phyloP scores from a whole-genome alignment of 139 green algal species.

The Volvox africanus region DNA sequence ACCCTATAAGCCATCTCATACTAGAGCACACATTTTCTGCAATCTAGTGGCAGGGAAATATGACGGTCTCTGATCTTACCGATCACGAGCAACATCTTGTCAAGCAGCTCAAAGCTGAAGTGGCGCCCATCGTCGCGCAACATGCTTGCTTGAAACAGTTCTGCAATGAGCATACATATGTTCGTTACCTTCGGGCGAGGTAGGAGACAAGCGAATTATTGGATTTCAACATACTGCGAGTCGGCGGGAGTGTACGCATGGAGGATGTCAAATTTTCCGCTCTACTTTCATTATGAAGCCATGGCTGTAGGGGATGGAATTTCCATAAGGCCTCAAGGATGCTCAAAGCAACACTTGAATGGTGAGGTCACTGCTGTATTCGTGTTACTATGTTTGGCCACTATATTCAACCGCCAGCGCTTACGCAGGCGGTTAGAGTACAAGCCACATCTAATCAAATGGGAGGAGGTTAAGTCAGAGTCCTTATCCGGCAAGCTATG shows the following conservation, averaged over 20 bases:
- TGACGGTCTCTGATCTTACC: background rate
- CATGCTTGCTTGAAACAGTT: conserved; percentile 57
- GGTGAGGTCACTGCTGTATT: conserved; percentile 54
- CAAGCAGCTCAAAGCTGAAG: conserved; percentile 48
- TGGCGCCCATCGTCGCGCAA: conserved; percentile 43
- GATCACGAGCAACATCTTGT: conserved; percentile 47
- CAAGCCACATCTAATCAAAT: conserved; percentile 76
- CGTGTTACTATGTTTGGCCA: background rate
- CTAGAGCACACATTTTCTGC: too few relatives aligned
- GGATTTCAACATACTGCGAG: background rate
- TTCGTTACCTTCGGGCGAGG: conserved; percentile 82
- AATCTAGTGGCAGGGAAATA: background rate
- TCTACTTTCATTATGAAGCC: background rate
- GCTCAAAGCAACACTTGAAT: conserved; percentile 73
- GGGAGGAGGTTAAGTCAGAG: conserved; percentile 72
- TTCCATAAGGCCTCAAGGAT: conserved; percentile 79
- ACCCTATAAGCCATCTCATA: too few relatives aligned
- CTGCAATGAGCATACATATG: conserved; percentile 78
- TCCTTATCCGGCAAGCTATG: conserved; percentile 78
- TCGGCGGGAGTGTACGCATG: background rate
- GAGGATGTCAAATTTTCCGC: background rate
- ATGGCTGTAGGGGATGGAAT: conserved; percentile 68
- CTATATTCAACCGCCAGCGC: background rate
- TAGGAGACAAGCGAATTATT: background rate
- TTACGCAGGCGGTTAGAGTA: conserved; percentile 75